Evolutionary conservation across 352 stramenopile genomes (phyloP).

Genomic region (Globisporangium splendens): DNA sequence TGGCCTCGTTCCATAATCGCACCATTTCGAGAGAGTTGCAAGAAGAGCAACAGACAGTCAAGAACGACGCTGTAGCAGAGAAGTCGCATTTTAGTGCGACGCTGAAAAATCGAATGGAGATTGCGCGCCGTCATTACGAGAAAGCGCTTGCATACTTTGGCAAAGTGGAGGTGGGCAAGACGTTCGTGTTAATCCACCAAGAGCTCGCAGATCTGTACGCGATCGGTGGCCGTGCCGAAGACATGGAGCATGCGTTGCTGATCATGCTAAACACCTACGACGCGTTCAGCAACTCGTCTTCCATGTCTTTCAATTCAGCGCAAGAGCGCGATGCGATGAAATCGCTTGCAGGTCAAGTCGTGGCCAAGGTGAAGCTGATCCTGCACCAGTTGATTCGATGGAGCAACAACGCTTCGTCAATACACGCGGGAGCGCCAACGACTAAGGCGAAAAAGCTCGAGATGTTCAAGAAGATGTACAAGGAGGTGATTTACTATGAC

Average conservation of each 20-base stretch:
- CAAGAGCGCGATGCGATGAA: conserved; percentile 28
- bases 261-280: conserved; percentile 77
- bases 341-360: conserved; percentile 33
- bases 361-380: conserved; percentile 51
- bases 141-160: conserved; percentile 82
- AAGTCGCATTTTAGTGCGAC: conserved; percentile 17
- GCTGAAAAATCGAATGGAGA: conserved; percentile 72
- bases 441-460: conserved; percentile 45
- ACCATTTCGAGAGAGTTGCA: conserved; percentile 47
- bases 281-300: conserved; percentile 34
- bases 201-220: conserved; percentile 77
- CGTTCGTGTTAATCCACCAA: conserved; percentile 81
- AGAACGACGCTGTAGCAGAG: conserved; percentile 1
- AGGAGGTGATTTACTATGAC: conserved; percentile 77
- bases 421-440: not conserved
- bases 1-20: conserved; percentile 72
- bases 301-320: conserved; percentile 11
- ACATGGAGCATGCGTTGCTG: conserved; percentile 75
- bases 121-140: conserved; percentile 80
- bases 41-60: conserved; percentile 1
- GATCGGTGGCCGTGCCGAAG: conserved; percentile 54
- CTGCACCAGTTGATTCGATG: conserved; percentile 68
- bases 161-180: conserved; percentile 58
- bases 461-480: conserved; percentile 86
- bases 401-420: conserved; percentile 6